Evolutionary conservation across 1,284 basidiomycete genomes (phyloP).

Genomic region (Porodaedalea pini): DNA sequence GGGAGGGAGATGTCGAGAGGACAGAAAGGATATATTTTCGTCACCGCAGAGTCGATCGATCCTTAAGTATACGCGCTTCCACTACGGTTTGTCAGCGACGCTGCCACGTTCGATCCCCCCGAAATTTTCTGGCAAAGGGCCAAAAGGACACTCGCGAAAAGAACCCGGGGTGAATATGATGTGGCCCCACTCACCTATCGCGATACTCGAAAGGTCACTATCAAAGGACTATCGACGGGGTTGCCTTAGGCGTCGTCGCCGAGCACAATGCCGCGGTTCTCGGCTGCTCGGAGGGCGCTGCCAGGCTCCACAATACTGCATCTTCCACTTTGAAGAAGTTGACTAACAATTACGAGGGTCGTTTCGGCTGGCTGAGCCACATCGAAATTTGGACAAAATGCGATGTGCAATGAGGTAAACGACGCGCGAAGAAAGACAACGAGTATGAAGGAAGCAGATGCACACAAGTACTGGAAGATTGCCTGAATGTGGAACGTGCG

Average conservation of each 20-base stretch:
- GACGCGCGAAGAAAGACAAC: background rate
- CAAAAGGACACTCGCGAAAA: background rate
- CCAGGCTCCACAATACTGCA: constrained; percentile 1
- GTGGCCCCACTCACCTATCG: no score
- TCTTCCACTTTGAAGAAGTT: background rate
- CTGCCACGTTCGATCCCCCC: background rate
- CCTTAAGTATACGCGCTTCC: no score
- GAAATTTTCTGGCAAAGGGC: background rate
- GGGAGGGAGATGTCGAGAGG: background rate
- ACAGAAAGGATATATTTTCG: background rate
- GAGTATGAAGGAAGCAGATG: background rate
- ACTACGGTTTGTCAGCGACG: no score
- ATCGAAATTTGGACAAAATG: background rate
- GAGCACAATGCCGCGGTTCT: background rate
- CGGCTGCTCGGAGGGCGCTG: background rate
- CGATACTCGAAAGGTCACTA: no score
- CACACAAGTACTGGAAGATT: background rate
- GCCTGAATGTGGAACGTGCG: no score
- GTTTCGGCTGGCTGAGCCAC: background rate
- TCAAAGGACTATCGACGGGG: no score
- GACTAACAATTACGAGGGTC: background rate
- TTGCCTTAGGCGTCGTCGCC: background rate
- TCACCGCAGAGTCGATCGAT: background rate
- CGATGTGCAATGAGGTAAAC: background rate
- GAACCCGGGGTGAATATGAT: no score